Conservation (phyloP, 352 stramenopile species). For the Phytophthora rubi region DNA sequence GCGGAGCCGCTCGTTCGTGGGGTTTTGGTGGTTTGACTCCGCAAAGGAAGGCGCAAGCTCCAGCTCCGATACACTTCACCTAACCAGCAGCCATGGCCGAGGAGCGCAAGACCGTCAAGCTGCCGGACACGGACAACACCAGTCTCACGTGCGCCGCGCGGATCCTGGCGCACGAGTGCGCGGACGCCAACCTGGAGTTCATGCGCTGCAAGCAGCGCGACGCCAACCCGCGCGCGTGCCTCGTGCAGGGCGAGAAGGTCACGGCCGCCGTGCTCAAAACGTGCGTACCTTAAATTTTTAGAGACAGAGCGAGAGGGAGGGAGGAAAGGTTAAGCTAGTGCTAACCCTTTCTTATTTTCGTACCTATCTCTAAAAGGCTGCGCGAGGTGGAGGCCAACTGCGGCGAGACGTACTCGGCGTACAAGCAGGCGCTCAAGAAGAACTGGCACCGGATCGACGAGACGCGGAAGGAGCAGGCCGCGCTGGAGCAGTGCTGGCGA, state of each 20-base stretch:
- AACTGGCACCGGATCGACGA: conserved; percentile 90
- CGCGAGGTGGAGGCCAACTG: conserved; percentile 83
- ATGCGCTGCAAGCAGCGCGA: conserved; percentile 88
- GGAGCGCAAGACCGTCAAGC: conserved; percentile 59
- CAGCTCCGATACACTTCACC: conserved; percentile 11
- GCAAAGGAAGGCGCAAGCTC: conserved; percentile 19
- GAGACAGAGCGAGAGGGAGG: background rate
- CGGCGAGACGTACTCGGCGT: conserved; percentile 86
- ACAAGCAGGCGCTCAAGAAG: conserved; percentile 90
- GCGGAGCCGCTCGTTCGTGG: conserved; percentile 34
- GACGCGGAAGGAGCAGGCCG: conserved; percentile 86
- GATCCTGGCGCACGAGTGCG: conserved; percentile 85
- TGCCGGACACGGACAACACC: conserved; percentile 88
- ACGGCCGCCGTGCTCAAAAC: conserved; percentile 87
- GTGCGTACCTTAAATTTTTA: conserved; percentile 48
- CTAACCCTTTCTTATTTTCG: conserved; percentile 11
- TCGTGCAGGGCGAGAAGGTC: conserved; percentile 89
- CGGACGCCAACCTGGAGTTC: conserved; percentile 84
- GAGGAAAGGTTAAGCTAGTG: background rate
- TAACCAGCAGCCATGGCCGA: conserved; percentile 31
- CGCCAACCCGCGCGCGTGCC: conserved; percentile 79
- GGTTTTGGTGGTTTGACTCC: conserved; percentile 40
- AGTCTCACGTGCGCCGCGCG: conserved; percentile 86
- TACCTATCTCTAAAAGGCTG: conserved; percentile 49
- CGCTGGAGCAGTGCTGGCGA: conserved; percentile 86